Conservation (phyloP, 1,139 yeast genomes). For the Saccharomyces hybrid region DNA sequence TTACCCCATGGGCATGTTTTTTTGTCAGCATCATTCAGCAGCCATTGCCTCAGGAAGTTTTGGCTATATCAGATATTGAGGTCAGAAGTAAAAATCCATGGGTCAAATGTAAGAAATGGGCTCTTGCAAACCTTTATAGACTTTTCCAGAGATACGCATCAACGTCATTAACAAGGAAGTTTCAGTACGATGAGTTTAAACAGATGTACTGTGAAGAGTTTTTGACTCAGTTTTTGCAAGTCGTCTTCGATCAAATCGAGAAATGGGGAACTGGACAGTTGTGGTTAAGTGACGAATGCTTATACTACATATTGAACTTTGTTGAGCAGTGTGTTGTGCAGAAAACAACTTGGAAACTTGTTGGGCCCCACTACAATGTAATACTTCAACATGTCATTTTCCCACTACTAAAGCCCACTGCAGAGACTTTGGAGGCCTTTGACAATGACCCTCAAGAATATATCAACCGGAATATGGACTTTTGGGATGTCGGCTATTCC, state of each 20-base stretch:
- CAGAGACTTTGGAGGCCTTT: slow-evolving; percentile 63
- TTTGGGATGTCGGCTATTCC: slow-evolving; percentile 49
- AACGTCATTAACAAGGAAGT: slow-evolving; percentile 42
- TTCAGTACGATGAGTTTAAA: slow-evolving; percentile 45
- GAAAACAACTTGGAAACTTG: slow-evolving; percentile 60
- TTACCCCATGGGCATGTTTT: slow-evolving; percentile 70
- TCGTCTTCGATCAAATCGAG: slow-evolving; percentile 60
- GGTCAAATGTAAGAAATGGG: slow-evolving; percentile 87
- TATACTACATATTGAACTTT: slow-evolving; percentile 62
- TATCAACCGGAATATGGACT: slow-evolving; percentile 69
- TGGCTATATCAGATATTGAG: slow-evolving; percentile 40
- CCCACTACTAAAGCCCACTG: slow-evolving; percentile 70
- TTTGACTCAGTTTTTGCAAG: slow-evolving; percentile 64
- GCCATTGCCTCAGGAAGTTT: slow-evolving; percentile 45
- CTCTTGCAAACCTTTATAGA: slow-evolving; percentile 69
- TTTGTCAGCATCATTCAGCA: slow-evolving; percentile 63
- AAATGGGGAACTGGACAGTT: slow-evolving; percentile 57
- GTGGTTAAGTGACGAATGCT: slow-evolving; percentile 64
- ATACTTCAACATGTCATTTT: slow-evolving; percentile 67
- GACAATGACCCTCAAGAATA: slow-evolving; percentile 90
- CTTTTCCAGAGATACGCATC: slow-evolving; percentile 71
- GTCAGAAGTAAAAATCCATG: slow-evolving; percentile 46
- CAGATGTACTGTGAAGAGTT: slow-evolving; percentile 44
- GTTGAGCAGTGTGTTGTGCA: slow-evolving; percentile 64
- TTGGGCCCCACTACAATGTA: slow-evolving; percentile 62